phyloP scores from a whole-genome alignment of 768 basidiomycete genomes.

The Hygrocybe coccinea region DNA sequence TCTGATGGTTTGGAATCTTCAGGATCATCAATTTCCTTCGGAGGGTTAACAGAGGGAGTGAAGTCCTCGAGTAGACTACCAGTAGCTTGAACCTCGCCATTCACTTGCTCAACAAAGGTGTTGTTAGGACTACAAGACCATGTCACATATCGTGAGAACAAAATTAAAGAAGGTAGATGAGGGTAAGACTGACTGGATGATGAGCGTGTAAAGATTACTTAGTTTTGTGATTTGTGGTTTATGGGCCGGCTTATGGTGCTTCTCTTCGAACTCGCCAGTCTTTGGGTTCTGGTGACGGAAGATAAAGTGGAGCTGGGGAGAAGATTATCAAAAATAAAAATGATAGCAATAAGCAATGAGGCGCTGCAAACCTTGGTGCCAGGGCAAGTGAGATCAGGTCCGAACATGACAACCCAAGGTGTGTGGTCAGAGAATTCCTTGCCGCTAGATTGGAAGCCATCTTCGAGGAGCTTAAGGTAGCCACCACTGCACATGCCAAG shows the following conservation, averaged over 20 bases:
- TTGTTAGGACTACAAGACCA: slow-evolving; percentile 70
- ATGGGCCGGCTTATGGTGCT: slow-evolving; percentile 82
- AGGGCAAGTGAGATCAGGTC: slow-evolving; percentile 90
- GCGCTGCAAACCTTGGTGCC: slow-evolving; percentile 69
- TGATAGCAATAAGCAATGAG: background rate
- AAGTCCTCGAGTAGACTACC: slow-evolving; percentile 93
- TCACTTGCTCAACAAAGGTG: slow-evolving; percentile 87
- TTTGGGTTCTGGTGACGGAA: slow-evolving; percentile 96
- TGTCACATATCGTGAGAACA: background rate
- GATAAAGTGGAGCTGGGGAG: slow-evolving; percentile 87
- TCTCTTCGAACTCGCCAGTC: slow-evolving; percentile 93
- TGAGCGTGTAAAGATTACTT: slow-evolving; percentile 91
- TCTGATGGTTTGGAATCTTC: slow-evolving; percentile 83
- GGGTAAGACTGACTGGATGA: slow-evolving; percentile 65
- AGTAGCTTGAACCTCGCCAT: slow-evolving; percentile 73
- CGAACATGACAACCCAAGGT: slow-evolving; percentile 96
- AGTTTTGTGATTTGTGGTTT: slow-evolving; percentile 83
- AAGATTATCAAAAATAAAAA: slow-evolving; percentile 1
- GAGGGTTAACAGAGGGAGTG: slow-evolving; percentile 86
- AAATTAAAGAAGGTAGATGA: background rate
- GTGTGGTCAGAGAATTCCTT: slow-evolving; percentile 93
- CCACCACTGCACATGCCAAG: slow-evolving; percentile 99
- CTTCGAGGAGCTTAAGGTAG: slow-evolving; percentile 92
- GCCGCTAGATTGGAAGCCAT: slow-evolving; percentile 89
- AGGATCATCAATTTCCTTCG: slow-evolving; percentile 89